These are phyloP conservation scores for Xylaria sp. DNA, from an alignment of 2,329 filamentous ascomycete species.

Conservation along the genomic window DNA sequence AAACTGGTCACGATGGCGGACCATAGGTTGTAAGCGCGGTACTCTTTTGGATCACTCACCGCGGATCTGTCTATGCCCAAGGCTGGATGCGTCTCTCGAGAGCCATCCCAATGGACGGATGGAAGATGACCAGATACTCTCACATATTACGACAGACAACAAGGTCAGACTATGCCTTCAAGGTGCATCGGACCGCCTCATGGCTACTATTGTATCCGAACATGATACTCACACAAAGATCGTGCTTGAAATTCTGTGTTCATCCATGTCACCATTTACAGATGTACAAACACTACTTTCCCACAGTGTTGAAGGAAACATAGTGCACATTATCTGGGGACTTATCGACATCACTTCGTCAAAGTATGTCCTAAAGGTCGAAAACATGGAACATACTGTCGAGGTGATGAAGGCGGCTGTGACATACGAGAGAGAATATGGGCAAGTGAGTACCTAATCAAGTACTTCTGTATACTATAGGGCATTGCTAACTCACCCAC, in stretches of 20 bases:
- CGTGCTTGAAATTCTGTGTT: constrained; percentile 26
- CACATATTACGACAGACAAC: background rate
- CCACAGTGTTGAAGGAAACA: constrained; percentile 14
- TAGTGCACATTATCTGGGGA: constrained; percentile 22
- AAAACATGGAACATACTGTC: constrained; percentile 14
- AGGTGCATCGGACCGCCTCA: constrained; percentile 14
- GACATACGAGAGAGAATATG: constrained; percentile 23
- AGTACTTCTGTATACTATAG: background rate
- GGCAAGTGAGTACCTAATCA: constrained; percentile 14
- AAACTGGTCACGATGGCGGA: constrained; percentile 20
- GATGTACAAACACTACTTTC: constrained; percentile 9
- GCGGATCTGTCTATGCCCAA: constrained; percentile 18
- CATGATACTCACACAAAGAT: constrained; percentile 22
- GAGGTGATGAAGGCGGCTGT: constrained; percentile 24
- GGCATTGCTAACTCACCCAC: background rate
- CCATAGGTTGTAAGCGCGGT: constrained; percentile 24
- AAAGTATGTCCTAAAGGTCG: constrained; percentile 11
- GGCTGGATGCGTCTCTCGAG: background rate
- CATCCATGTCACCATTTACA: constrained; percentile 7
- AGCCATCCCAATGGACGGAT: background rate
- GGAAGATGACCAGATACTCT: background rate
- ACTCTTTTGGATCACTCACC: constrained; percentile 17
- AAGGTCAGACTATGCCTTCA: constrained; percentile 10
- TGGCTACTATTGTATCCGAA: constrained; percentile 5
- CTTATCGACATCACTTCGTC: constrained; percentile 15